phyloP scores from a whole-genome alignment of 192 early-diverging fungal genomes.

The Umbelopsis ramanniana region DNA sequence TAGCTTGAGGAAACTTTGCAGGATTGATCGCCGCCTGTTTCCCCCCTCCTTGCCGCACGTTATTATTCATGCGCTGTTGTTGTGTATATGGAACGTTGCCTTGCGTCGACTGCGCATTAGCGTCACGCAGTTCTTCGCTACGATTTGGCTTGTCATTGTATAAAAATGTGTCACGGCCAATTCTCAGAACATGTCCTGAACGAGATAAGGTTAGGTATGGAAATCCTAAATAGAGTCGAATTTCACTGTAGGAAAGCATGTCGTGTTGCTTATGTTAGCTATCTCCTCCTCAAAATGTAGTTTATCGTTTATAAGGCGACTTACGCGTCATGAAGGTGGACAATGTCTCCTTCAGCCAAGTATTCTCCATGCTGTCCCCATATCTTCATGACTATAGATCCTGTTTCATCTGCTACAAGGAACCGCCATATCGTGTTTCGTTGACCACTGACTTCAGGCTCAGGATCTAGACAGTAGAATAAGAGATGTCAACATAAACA shows the following conservation, averaged over 20 bases:
- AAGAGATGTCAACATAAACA: background rate
- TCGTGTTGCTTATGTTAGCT: background rate
- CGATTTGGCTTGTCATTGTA: conserved; percentile 20
- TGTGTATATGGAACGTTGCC: background rate
- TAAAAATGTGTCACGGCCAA: background rate
- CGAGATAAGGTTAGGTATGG: conserved; percentile 6
- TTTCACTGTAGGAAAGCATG: background rate
- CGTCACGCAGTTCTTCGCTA: conserved; percentile 11
- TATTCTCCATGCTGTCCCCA: conserved; percentile 1
- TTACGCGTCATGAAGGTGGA: conserved; percentile 16
- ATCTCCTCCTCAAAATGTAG: background rate
- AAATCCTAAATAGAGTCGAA: background rate
- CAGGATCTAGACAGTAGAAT: background rate
- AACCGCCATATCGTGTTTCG: conserved; percentile 9
- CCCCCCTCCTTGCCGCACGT: background rate
- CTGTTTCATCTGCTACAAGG: conserved; percentile 13
- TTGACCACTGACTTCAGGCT: conserved; percentile 12
- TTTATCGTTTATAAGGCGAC: background rate
- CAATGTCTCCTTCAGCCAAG: background rate
- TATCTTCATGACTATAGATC: conserved; percentile 10
- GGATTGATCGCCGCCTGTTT: conserved; percentile 13
- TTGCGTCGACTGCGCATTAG: background rate
- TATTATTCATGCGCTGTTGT: background rate
- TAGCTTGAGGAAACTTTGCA: background rate
- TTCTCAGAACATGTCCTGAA: background rate